phyloP scores from a whole-genome alignment of 768 basidiomycete species.

The Termitomyces sp. region DNA sequence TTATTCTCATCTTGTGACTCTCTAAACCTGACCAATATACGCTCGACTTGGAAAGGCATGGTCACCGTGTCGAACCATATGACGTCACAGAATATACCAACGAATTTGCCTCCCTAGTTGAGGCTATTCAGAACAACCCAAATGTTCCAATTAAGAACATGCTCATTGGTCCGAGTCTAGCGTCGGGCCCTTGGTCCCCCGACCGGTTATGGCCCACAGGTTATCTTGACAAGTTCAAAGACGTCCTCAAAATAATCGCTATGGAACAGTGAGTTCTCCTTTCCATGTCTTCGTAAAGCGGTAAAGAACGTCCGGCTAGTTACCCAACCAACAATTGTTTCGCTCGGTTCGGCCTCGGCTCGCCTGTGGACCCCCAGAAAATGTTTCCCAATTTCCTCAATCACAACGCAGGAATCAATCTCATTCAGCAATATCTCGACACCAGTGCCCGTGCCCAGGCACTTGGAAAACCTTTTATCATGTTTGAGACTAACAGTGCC shows the following conservation, averaged over 20 bases:
- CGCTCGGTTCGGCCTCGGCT: conserved; percentile 44
- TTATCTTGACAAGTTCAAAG: conserved; percentile 39
- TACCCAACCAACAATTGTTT: conserved; percentile 62
- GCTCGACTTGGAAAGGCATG: conserved; percentile 15
- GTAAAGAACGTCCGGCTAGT: conserved; percentile 22
- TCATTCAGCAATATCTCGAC: conserved; percentile 50
- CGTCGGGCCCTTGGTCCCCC: conserved; percentile 49
- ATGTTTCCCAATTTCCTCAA: conserved; percentile 56
- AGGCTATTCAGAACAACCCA: conserved; percentile 32
- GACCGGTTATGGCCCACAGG: conserved; percentile 48
- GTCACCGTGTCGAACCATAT: conserved; percentile 24
- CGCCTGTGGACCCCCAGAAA: conserved; percentile 37
- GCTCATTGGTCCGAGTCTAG: conserved; percentile 63
- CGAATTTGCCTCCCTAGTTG: conserved; percentile 44
- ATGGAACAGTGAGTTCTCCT: conserved; percentile 49
- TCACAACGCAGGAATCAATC: conserved; percentile 48
- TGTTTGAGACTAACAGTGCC: conserved; percentile 72
- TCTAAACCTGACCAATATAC: background rate
- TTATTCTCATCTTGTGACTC: conserved; percentile 1
- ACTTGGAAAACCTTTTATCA: conserved; percentile 47
- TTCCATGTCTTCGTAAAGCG: background rate
- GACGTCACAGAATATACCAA: conserved; percentile 38
- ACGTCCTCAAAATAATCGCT: conserved; percentile 40
- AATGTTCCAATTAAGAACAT: conserved; percentile 33
- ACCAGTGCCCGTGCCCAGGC: conserved; percentile 44